phyloP scores from a whole-genome alignment of 176 grass and related monocot genomes.

The Lolium multiflorum region DNA sequence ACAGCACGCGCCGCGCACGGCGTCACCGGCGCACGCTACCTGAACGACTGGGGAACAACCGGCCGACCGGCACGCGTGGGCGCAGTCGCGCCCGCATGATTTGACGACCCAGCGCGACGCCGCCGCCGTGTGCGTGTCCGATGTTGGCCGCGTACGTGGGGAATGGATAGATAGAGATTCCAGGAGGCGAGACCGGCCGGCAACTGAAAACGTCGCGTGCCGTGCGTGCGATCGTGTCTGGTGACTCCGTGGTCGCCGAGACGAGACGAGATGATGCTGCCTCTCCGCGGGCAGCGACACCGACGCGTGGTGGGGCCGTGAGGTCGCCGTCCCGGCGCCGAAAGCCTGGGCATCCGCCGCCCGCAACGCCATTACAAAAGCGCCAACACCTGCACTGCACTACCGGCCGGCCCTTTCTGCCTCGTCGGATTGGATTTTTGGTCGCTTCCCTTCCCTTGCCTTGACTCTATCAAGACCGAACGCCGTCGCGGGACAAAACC shows the following conservation, averaged over 20 bases:
- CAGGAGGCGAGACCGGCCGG: neutral
- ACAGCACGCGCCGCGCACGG: neutral
- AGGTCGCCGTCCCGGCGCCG: slow-evolving; percentile 8
- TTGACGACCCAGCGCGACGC: slow-evolving; percentile 18
- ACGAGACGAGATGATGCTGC: slow-evolving; percentile 34
- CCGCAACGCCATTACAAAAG: neutral
- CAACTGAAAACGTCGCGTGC: neutral
- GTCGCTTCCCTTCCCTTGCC: too few relatives aligned
- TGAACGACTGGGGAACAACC: neutral
- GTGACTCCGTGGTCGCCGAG: neutral
- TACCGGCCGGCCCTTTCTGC: too few relatives aligned
- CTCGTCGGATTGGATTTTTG: too few relatives aligned
- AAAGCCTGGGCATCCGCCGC: slow-evolving; percentile 44
- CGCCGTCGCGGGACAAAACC: too few relatives aligned
- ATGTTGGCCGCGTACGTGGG: neutral
- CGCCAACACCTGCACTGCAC: slow-evolving; percentile 10
- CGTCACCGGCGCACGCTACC: neutral
- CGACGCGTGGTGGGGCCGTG: slow-evolving; percentile 17
- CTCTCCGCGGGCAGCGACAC: neutral
- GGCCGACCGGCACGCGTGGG: slow-evolving; percentile 25
- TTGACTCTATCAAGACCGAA: too few relatives aligned
- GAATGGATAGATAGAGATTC: too few relatives aligned
- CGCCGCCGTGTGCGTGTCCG: neutral
- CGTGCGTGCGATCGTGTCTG: neutral
- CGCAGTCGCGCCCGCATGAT: neutral